Evolutionary conservation across 345 rosid genomes (phyloP).

Genomic region (Hypericum androsaemum): DNA sequence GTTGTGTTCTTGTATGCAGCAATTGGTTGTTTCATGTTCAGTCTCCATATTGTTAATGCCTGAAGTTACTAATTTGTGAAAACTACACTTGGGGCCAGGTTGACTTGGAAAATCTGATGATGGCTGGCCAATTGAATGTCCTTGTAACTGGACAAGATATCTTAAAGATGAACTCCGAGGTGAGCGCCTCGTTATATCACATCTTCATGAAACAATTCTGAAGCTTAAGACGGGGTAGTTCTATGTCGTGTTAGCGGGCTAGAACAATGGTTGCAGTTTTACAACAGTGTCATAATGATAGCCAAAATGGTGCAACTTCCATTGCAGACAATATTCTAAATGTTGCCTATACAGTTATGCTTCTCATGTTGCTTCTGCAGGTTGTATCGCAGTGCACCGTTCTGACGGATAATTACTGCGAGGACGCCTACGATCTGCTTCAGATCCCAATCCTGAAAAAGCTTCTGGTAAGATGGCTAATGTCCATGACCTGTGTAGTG

Average conservation of each 20-base stretch:
- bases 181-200: background rate
- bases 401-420: conserved; percentile 61
- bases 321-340: background rate
- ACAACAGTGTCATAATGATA: no score
- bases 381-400: conserved; percentile 47
- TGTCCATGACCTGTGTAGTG: background rate
- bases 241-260: no score
- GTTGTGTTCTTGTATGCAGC: no score
- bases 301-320: no score
- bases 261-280: no score
- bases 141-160: conserved; percentile 51
- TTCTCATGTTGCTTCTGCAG: conserved; percentile 7
- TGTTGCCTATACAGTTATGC: background rate
- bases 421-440: conserved; percentile 59
- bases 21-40: background rate
- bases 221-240: no score
- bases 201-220: no score
- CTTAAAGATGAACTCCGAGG: conserved; percentile 37
- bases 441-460: conserved; percentile 36
- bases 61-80: background rate
- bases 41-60: background rate
- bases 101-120: conserved; percentile 52
- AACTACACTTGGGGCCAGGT: conserved; percentile 24
- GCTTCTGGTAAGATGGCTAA: conserved; percentile 32
- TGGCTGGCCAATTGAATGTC: conserved; percentile 39